Evolutionary conservation across 1,139 yeast genomes (phyloP).

Genomic region (Debaryomyces subglobosus): DNA sequence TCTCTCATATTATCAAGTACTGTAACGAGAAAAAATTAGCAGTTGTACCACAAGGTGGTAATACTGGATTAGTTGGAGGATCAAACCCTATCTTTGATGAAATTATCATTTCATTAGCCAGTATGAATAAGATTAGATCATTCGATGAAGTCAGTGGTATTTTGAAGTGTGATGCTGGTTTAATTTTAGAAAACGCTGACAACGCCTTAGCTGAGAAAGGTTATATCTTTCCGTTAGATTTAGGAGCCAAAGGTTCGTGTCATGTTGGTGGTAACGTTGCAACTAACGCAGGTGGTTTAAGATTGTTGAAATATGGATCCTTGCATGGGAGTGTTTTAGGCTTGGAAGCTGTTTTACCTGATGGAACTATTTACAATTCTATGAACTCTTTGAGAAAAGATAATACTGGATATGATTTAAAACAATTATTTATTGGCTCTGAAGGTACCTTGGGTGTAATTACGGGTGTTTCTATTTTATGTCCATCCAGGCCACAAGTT

Average conservation of each 20-base stretch:
- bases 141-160: conserved; percentile 86
- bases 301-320: conserved; percentile 87
- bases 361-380: conserved; percentile 81
- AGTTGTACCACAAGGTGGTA: conserved; percentile 96
- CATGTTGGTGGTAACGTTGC: conserved; percentile 96
- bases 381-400: conserved; percentile 87
- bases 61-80: conserved; percentile 96
- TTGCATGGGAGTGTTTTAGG: conserved; percentile 93
- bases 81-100: conserved; percentile 93
- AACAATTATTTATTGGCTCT: conserved; percentile 89
- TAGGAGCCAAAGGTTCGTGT: conserved; percentile 98
- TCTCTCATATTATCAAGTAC: conserved; percentile 73
- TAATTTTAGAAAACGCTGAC: conserved; percentile 86
- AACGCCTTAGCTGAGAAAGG: conserved; percentile 76
- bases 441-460: conserved; percentile 92
- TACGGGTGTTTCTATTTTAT: conserved; percentile 85
- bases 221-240: conserved; percentile 88
- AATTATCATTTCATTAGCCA: conserved; percentile 69
- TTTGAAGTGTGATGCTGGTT: conserved; percentile 88
- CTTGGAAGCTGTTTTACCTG: conserved; percentile 86
- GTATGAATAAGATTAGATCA: conserved; percentile 76
- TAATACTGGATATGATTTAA: conserved; percentile 91
- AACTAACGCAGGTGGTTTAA: conserved; percentile 94
- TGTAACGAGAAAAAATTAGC: conserved; percentile 82
- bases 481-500: conserved; percentile 90